These are phyloP conservation scores for Fonsecaea erecta DNA, from an alignment of 2,329 filamentous ascomycete genomes.

Conservation along the genomic window DNA sequence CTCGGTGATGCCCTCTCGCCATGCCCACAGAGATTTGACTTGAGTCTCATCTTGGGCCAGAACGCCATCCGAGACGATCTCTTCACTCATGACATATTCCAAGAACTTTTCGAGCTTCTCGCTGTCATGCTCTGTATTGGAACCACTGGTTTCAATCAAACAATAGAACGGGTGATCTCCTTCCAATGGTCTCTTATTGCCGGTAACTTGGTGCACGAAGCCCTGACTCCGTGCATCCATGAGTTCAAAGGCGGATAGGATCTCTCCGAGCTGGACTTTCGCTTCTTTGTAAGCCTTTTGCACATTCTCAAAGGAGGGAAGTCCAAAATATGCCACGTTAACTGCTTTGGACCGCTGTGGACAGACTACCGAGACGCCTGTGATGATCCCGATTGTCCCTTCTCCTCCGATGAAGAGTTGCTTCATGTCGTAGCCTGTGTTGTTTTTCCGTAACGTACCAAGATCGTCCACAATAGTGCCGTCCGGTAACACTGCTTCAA, in stretches of 20 bases:
- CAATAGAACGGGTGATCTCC: conserved; percentile 92
- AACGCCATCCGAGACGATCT: conserved; percentile 86
- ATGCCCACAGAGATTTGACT: conserved; percentile 80
- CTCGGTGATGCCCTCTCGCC: conserved; percentile 92
- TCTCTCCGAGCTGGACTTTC: conserved; percentile 88
- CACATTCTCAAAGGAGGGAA: conserved; percentile 88
- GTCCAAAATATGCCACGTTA: conserved; percentile 92
- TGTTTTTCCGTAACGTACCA: conserved; percentile 90
- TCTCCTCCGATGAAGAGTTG: conserved; percentile 96
- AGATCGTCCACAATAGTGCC: conserved; percentile 91
- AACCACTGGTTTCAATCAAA: conserved; percentile 93
- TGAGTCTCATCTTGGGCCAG: conserved; percentile 94
- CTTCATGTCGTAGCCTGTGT: conserved; percentile 97
- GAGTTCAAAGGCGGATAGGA: conserved; percentile 94
- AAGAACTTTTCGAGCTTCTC: conserved; percentile 90
- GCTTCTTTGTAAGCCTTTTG: conserved; percentile 85
- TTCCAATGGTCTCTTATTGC: conserved; percentile 79
- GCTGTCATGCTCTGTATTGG: conserved; percentile 89
- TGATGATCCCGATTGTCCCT: conserved; percentile 93
- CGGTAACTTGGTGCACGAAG: conserved; percentile 74
- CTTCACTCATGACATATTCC: conserved; percentile 86
- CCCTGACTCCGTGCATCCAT: conserved; percentile 88
- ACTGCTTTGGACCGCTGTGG: conserved; percentile 84
- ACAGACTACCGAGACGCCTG: conserved; percentile 84
- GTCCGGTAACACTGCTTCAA: conserved; percentile 92